Percentiles rank a stretch among this genome's conserved stretches.
Conservation (phyloP, 2,329 filamentous ascomycete genomes). For the Cylindrodendrum hubeiense region DNA sequence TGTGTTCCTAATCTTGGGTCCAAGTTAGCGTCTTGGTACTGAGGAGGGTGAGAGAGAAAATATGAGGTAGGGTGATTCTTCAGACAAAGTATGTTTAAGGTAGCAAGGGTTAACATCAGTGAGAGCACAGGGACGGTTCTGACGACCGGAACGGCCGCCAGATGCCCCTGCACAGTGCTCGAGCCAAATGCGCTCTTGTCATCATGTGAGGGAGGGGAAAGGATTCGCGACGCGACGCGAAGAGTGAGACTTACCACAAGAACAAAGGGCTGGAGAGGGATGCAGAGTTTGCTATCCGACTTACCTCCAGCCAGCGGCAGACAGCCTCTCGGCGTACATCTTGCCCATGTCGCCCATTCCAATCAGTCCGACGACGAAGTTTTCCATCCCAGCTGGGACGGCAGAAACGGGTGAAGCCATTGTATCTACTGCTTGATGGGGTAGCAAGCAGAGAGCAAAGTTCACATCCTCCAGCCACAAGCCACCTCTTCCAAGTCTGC, state of each 20-base stretch:
- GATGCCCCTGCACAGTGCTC: conserved; percentile 82
- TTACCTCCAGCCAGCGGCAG: conserved; percentile 95
- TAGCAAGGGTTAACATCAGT: conserved; percentile 99
- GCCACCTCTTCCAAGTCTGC: conserved; percentile 30
- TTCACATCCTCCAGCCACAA: conserved; percentile 44
- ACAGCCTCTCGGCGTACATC: conserved; percentile 94
- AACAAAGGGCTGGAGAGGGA: conserved; percentile 22
- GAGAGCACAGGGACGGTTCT: conserved; percentile 74
- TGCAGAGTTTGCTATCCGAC: conserved; percentile 39
- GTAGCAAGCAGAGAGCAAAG: conserved; percentile 39
- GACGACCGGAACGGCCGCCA: conserved; percentile 82
- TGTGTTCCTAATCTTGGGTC: conserved; percentile 34
- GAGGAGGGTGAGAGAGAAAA: conserved; percentile 17
- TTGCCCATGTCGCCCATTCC: conserved; percentile 99
- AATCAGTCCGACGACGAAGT: conserved; percentile 90
- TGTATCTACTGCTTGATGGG: conserved; percentile 41
- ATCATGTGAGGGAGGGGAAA: conserved; percentile 74
- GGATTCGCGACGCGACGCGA: conserved; percentile 4
- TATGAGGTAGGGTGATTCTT: conserved; percentile 55
- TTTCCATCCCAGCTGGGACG: conserved; percentile 66
- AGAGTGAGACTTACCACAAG: conserved; percentile 38
- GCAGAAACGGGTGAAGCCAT: conserved; percentile 46
- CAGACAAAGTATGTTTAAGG: conserved; percentile 88
- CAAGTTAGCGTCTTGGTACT: conserved; percentile 40
- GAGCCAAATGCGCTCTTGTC: conserved; percentile 99